Evolutionary conservation across 176 grass and related monocot genomes (phyloP), one percentile per base, ranked within the genome.

Genomic region (Leersia perrieri): DNA sequence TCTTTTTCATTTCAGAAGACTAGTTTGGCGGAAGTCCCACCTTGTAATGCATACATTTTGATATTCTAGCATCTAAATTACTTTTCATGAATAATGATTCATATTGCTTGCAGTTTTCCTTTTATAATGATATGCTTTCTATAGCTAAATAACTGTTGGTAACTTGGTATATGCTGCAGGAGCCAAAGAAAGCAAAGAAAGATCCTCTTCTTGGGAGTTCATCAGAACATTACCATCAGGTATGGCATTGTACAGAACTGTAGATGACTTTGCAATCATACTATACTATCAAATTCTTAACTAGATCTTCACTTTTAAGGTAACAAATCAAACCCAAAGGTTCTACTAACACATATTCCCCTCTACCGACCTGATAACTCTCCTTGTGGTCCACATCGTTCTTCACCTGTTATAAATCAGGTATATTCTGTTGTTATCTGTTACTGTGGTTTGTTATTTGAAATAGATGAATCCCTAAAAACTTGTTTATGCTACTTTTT

Each of bases 301-400:
- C 32, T 83, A 81, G 32, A 42, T 69, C 63, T 29, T 84, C 70
- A 83, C 29, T 80, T 80, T 89, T 18, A 84, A 98, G 95, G 73
- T 66, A 88, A 73, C 58, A 11, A 65, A 80, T 84, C 75, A 49
- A 91, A 90, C 75, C 92, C 96, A 61, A 95, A 84, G 76, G 84
- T 98, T 88, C 84, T 98, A 23, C 80, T 98, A 79, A 95, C 90
- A 72, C 92, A 98, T 77, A 95, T 98, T 73, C 95, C 95, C 66
- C 92, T 98, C 35, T 93, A 98, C 84, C 95, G 90, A 62, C 82
- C 90, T 44, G 79, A 93, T 60, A 82, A 86, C 63, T 93, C 95
- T 74, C 76, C 78, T 57, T 98, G 96, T 84, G 96, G 96, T 23
- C 81, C 88, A 64, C 77, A 98, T 80, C 86, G 96, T 81, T 93